Conservation (phyloP, 805 yeast genomes). For the Vanderwaltozyma polyspora region DNA sequence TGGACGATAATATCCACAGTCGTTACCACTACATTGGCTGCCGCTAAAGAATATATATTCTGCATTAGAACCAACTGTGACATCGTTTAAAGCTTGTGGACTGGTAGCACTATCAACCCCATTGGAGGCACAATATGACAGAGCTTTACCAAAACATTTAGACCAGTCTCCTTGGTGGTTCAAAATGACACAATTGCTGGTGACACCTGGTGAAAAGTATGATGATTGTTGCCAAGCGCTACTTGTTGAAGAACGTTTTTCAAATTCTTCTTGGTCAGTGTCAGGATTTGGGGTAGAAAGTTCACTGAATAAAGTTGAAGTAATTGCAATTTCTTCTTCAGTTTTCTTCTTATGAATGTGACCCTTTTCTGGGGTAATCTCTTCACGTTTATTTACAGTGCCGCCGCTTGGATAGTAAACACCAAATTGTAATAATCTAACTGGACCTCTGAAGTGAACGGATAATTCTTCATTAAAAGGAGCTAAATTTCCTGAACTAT, state of each 20-base stretch:
- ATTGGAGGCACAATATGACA: conserved; percentile 71
- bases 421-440: conserved; percentile 57
- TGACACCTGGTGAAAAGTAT: conserved; percentile 61
- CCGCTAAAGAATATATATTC: conserved; percentile 80
- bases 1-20: conserved; percentile 78
- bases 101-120: conserved; percentile 63
- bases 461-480: conserved; percentile 62
- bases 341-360: conserved; percentile 46
- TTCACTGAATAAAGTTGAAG: background rate
- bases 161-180: conserved; percentile 85
- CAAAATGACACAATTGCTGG: conserved; percentile 66
- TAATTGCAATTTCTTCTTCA: conserved; percentile 34
- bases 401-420: conserved; percentile 62
- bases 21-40: conserved; percentile 38
- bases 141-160: conserved; percentile 77
- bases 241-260: conserved; percentile 11
- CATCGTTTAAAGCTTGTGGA: conserved; percentile 58
- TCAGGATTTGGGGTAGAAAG: no score
- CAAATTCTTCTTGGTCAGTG: no score
- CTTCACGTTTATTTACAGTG: conserved; percentile 34
- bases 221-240: conserved; percentile 61
- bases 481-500: conserved; percentile 57
- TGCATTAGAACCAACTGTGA: conserved; percentile 54
- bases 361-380: conserved; percentile 21
- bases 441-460: conserved; percentile 72